These are phyloP conservation scores for Thinopyrum obtusiflorum DNA, from an alignment of 202 grass and related monocot species.

Conservation along the genomic window DNA sequence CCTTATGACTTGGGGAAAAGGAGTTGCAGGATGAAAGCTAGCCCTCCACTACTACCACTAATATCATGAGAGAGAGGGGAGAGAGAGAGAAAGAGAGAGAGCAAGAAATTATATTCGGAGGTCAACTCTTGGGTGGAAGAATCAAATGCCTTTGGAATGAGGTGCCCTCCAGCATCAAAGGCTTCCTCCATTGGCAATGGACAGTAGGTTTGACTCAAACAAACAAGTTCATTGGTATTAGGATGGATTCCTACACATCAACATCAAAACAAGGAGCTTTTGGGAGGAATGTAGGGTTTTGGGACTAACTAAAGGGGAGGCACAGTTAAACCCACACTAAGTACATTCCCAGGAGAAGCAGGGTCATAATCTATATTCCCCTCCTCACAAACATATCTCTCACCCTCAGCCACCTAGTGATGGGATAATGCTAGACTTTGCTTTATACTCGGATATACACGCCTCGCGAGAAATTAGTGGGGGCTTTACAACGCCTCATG, in stretches of 20 bases:
- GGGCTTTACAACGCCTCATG: constrained; percentile 36
- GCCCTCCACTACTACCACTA: constrained; percentile 40
- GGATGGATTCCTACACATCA: constrained; percentile 50
- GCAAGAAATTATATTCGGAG: constrained; percentile 68
- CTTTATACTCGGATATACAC: constrained; percentile 11
- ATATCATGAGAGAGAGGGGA: constrained; percentile 5
- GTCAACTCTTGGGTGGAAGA: constrained; percentile 99
- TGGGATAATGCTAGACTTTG: constrained; percentile 37
- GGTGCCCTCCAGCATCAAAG: constrained; percentile 72
- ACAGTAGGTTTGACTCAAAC: constrained; percentile 69
- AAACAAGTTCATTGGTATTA: constrained; percentile 33
- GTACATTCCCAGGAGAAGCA: constrained; percentile 32
- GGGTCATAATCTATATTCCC: constrained; percentile 30
- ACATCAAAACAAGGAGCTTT: constrained; percentile 47
- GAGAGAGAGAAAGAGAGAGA: not conserved
- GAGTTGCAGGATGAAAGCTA: constrained; percentile 41
- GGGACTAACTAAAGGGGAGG: constrained; percentile 31
- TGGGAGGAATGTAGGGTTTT: constrained; percentile 34
- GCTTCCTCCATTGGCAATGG: constrained; percentile 62
- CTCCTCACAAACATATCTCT: constrained; percentile 21
- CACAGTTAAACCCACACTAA: constrained; percentile 27
- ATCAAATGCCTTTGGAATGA: constrained; percentile 79
- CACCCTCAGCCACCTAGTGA: constrained; percentile 12
- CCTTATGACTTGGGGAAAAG: constrained; percentile 63
- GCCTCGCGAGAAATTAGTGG: constrained; percentile 11